Conservation (phyloP, 345 rosid species). For the Abelmoschus esculentus region DNA sequence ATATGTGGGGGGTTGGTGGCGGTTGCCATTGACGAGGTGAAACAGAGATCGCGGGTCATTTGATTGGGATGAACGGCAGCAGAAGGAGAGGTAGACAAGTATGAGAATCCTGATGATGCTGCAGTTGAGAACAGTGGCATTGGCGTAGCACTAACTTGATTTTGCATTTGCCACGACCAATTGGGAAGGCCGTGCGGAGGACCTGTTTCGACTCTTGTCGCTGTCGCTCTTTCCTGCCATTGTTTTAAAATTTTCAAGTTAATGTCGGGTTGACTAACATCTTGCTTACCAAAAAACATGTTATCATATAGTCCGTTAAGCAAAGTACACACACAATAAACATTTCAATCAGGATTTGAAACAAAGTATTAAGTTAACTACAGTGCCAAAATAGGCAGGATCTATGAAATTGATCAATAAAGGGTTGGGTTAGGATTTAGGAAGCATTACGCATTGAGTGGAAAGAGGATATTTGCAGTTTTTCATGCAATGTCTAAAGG, state of each 20-base stretch:
- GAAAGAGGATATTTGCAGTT: too few relatives aligned
- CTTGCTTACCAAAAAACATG: background rate
- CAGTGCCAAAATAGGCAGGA: too few relatives aligned
- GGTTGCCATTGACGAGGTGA: slow-evolving; percentile 24
- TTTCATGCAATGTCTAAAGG: background rate
- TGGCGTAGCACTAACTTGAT: slow-evolving; percentile 41
- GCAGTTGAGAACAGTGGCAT: slow-evolving; percentile 62
- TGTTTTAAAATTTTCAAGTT: too few relatives aligned
- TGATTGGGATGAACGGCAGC: slow-evolving; percentile 40
- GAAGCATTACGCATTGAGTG: background rate
- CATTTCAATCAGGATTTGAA: too few relatives aligned
- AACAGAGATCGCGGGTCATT: slow-evolving; percentile 32
- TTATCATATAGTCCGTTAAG: background rate
- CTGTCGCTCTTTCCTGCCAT: slow-evolving; percentile 50
- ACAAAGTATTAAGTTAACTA: too few relatives aligned
- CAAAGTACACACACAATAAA: background rate
- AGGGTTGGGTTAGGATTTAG: background rate
- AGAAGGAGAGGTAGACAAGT: slow-evolving; percentile 44
- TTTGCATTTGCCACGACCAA: slow-evolving; percentile 68
- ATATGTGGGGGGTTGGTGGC: slow-evolving; percentile 24
- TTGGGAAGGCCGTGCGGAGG: slow-evolving; percentile 40
- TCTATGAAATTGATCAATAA: background rate
- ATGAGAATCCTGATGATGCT: slow-evolving; percentile 99
- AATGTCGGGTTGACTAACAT: background rate
- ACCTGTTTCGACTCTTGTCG: slow-evolving; percentile 32